Percentiles rank a stretch among this genome's conserved stretches.
phyloP scores from a whole-genome alignment of 2,329 filamentous ascomycete genomes.

The Penicillium rolfsii region DNA sequence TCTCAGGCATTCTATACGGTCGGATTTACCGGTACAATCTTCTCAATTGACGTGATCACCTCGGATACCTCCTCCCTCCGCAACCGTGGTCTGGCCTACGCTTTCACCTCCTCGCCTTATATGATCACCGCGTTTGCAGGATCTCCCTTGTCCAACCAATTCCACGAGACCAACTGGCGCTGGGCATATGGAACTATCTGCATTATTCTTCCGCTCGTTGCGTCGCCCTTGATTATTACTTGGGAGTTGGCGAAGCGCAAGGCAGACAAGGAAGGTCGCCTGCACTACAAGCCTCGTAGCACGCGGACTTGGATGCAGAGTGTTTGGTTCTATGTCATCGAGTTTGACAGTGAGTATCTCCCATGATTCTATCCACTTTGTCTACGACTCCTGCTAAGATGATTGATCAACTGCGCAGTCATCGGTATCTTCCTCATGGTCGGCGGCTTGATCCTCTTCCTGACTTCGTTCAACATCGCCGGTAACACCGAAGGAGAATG shows the following conservation, averaged over 20 bases:
- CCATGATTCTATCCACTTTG: background rate
- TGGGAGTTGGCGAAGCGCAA: slow-evolving; percentile 60
- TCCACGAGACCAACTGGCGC: slow-evolving; percentile 59
- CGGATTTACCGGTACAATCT: slow-evolving; percentile 49
- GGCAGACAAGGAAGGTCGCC: slow-evolving; percentile 58
- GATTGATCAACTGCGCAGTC: slow-evolving; percentile 35
- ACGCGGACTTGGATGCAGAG: slow-evolving; percentile 53
- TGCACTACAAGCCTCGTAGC: slow-evolving; percentile 43
- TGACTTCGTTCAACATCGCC: slow-evolving; percentile 49
- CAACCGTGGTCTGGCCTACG: slow-evolving; percentile 64
- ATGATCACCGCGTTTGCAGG: slow-evolving; percentile 60
- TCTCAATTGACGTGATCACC: slow-evolving; percentile 27
- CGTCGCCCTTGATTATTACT: slow-evolving; percentile 58
- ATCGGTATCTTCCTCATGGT: slow-evolving; percentile 64
- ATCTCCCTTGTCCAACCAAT: slow-evolving; percentile 55
- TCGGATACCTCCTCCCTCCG: slow-evolving; percentile 64
- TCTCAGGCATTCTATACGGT: slow-evolving; percentile 48
- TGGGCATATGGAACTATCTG: slow-evolving; percentile 67
- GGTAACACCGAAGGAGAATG: slow-evolving; percentile 43
- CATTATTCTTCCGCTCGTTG: slow-evolving; percentile 62
- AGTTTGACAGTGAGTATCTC: slow-evolving; percentile 59
- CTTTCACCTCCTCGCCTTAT: slow-evolving; percentile 60
- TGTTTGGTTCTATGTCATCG: slow-evolving; percentile 56
- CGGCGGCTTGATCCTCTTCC: slow-evolving; percentile 62
- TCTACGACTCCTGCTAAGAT: background rate